Evolutionary conservation across 1,284 basidiomycete genomes (phyloP).

Genomic region (Crucibulum cyathiforme): DNA sequence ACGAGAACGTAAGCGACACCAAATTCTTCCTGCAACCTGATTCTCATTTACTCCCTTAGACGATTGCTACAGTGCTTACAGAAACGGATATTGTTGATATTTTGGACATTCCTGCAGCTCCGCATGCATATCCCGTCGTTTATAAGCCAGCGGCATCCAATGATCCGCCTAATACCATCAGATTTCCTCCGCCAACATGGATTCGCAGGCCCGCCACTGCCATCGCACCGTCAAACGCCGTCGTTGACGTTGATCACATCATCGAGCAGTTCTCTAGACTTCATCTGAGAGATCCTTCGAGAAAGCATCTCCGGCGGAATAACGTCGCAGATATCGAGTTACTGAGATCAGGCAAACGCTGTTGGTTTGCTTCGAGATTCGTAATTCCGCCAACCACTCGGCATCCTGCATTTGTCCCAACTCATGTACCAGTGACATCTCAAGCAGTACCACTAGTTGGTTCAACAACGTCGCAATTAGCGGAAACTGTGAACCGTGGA

Average conservation of each 20-base stretch:
- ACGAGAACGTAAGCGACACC: background rate
- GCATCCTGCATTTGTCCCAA: conserved; percentile 20
- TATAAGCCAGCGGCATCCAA: conserved; percentile 31
- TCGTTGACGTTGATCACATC: conserved; percentile 13
- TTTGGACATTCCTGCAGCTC: conserved; percentile 15
- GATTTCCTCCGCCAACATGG: conserved; percentile 22
- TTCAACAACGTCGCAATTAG: too few relatives aligned
- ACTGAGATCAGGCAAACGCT: background rate
- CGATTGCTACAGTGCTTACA: too few relatives aligned
- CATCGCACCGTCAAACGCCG: background rate
- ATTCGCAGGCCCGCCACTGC: conserved; percentile 17
- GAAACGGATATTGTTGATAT: background rate
- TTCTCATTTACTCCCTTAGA: too few relatives aligned
- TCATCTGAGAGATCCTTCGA: conserved; percentile 10
- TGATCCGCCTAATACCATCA: conserved; percentile 8
- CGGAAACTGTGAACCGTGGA: too few relatives aligned
- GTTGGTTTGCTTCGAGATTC: conserved; percentile 23
- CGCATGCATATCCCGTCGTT: conserved; percentile 42
- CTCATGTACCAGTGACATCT: background rate
- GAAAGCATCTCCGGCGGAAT: background rate
- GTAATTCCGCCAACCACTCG: conserved; percentile 21
- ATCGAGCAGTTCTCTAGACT: conserved; percentile 19
- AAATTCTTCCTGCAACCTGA: too few relatives aligned
- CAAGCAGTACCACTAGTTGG: background rate
- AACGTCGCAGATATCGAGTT: background rate